phyloP scores from a whole-genome alignment of 768 basidiomycete genomes.

The Pulveroboletus sp. region DNA sequence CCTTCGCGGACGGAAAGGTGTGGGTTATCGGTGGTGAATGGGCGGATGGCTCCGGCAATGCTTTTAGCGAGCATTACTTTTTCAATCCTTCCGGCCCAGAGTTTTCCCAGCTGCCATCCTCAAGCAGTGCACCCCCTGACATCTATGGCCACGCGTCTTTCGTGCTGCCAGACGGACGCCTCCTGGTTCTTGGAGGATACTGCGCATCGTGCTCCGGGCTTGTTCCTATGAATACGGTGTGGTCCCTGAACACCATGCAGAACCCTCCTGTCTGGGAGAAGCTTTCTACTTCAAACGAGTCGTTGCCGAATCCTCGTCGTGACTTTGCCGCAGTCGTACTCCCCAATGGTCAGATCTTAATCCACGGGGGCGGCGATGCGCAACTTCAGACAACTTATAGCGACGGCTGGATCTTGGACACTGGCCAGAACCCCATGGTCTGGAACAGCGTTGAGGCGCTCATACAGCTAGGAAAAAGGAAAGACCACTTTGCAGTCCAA shows the following conservation, averaged over 20 bases:
- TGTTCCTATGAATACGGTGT: conserved; percentile 57
- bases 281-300: conserved; percentile 36
- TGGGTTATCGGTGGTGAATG: conserved; percentile 79
- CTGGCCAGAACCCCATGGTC: conserved; percentile 49
- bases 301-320: conserved; percentile 56
- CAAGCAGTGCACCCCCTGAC: conserved; percentile 55
- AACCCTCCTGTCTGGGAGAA: conserved; percentile 48
- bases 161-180: conserved; percentile 63
- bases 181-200: conserved; percentile 78
- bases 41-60: conserved; percentile 71
- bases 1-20: conserved; percentile 49
- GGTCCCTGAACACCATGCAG: conserved; percentile 58
- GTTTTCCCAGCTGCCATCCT: conserved; percentile 56
- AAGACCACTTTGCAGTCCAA: conserved; percentile 72
- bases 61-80: conserved; percentile 61
- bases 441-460: conserved; percentile 57
- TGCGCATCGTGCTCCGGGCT: conserved; percentile 45
- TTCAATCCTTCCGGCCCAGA: conserved; percentile 50
- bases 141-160: conserved; percentile 72
- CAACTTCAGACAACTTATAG: conserved; percentile 48
- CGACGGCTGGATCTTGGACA: conserved; percentile 74
- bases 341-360: conserved; percentile 54
- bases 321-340: conserved; percentile 58
- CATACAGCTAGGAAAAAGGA: conserved; percentile 57
- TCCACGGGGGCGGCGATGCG: conserved; percentile 77